Evolutionary conservation across 495 filamentous ascomycete genomes (phyloP).

Genomic region (Bacidia rubella): DNA sequence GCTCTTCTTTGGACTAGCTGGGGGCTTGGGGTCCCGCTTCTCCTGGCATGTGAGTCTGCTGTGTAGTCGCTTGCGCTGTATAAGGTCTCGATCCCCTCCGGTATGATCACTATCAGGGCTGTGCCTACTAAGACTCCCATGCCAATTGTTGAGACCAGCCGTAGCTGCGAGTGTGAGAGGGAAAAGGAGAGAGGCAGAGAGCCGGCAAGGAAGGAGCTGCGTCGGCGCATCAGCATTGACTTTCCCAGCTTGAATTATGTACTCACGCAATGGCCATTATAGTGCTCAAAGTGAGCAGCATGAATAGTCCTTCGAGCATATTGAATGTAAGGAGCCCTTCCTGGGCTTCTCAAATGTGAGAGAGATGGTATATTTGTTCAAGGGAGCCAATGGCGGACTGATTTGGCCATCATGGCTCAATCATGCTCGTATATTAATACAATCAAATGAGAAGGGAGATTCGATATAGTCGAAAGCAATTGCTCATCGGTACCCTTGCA

Average conservation of each 20-base stretch:
- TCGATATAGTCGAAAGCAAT: no score
- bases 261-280: constrained; percentile 92
- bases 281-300: constrained; percentile 70
- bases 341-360: neutral
- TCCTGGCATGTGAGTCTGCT: constrained; percentile 26
- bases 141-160: constrained; percentile 81
- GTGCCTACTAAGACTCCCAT: constrained; percentile 92
- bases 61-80: constrained; percentile 43
- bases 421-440: no score
- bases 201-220: constrained; percentile 87
- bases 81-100: constrained; percentile 86
- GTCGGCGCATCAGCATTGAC: constrained; percentile 3
- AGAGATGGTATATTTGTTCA: neutral
- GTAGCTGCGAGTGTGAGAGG: constrained; percentile 75
- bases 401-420: no score
- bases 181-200: constrained; percentile 82
- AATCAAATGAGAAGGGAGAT: no score
- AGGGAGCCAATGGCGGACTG: neutral
- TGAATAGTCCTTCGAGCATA: constrained; percentile 65
- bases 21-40: neutral
- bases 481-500: no score
- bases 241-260: neutral
- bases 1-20: neutral
- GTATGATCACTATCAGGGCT: constrained; percentile 91
- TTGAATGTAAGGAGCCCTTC: constrained; percentile 2